Percentiles rank a stretch among this genome's conserved stretches.
These are phyloP conservation scores for Curvularia eragrostidis DNA, from an alignment of 2,329 filamentous ascomycete genomes.

Conservation along the genomic window DNA sequence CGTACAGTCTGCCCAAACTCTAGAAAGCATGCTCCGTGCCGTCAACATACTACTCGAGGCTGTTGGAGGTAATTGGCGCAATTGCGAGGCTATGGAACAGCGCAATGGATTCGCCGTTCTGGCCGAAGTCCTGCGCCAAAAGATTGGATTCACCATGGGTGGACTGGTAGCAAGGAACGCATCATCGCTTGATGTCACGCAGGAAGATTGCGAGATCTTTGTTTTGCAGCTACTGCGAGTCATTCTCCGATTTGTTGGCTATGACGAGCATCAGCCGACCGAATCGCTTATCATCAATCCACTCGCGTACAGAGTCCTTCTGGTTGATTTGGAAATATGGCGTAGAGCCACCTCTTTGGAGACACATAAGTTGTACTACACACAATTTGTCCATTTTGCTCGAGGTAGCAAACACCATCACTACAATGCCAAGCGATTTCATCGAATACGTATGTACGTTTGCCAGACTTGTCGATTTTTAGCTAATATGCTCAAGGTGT, in stretches of 20 bases:
- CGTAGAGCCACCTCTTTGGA: slow-evolving; percentile 72
- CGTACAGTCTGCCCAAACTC: slow-evolving; percentile 75
- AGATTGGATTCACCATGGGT: slow-evolving; percentile 65
- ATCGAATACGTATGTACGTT: slow-evolving; percentile 80
- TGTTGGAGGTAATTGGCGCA: slow-evolving; percentile 91
- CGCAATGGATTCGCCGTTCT: slow-evolving; percentile 93
- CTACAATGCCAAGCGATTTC: slow-evolving; percentile 86
- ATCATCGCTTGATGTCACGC: slow-evolving; percentile 41
- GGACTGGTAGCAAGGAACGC: slow-evolving; percentile 59
- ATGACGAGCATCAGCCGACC: slow-evolving; percentile 77
- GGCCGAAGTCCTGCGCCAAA: slow-evolving; percentile 81
- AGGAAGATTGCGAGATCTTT: slow-evolving; percentile 58
- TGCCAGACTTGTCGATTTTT: neutral
- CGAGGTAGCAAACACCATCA: slow-evolving; percentile 89
- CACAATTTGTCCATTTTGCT: slow-evolving; percentile 87
- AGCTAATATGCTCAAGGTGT: slow-evolving; percentile 66
- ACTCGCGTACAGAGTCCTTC: slow-evolving; percentile 86
- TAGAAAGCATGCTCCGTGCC: slow-evolving; percentile 75
- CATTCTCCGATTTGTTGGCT: slow-evolving; percentile 86
- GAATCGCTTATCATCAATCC: slow-evolving; percentile 96
- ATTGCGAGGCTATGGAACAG: slow-evolving; percentile 97
- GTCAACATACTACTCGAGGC: slow-evolving; percentile 85
- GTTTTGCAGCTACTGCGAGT: slow-evolving; percentile 71
- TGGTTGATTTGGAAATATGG: slow-evolving; percentile 96
- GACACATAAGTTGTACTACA: slow-evolving; percentile 89